phyloP scores from a whole-genome alignment of 768 basidiomycete species.

The Wakefieldia striispora region DNA sequence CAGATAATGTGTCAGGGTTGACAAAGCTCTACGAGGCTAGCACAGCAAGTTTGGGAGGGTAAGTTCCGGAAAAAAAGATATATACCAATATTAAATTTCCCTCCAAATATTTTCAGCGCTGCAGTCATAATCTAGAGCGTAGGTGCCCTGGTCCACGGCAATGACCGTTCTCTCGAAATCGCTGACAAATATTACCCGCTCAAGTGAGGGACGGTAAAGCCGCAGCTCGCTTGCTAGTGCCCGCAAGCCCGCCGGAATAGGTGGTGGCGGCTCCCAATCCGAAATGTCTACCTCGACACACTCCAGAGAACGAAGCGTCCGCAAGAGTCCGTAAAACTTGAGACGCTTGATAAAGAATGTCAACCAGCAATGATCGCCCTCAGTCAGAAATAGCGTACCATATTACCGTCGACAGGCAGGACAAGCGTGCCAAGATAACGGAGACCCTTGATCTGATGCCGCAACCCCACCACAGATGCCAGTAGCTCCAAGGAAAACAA shows the following conservation, averaged over 20 bases:
- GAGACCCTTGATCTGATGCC: constrained; percentile 37
- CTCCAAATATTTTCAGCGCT: constrained; percentile 31
- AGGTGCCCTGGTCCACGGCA: constrained; percentile 35
- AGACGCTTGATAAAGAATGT: constrained; percentile 46
- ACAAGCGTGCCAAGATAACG: constrained; percentile 64
- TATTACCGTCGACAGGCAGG: constrained; percentile 49
- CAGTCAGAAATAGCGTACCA: constrained; percentile 24
- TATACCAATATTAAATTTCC: constrained; percentile 26
- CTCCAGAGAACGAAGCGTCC: constrained; percentile 48
- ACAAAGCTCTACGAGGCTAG: constrained; percentile 5
- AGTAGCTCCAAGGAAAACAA: constrained; percentile 55
- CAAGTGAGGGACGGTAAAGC: constrained; percentile 54
- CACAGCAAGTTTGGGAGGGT: not conserved
- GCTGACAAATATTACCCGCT: constrained; percentile 57
- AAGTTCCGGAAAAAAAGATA: constrained; percentile 4
- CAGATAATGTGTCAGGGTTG: not conserved
- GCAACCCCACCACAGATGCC: constrained; percentile 37
- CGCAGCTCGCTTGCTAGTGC: constrained; percentile 60
- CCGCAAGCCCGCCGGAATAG: constrained; percentile 49
- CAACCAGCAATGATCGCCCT: not conserved
- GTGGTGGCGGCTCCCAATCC: constrained; percentile 61
- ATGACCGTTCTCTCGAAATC: constrained; percentile 57
- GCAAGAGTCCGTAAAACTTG: constrained; percentile 57
- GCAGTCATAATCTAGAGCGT: constrained; percentile 26
- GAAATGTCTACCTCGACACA: constrained; percentile 64